phyloP scores from a whole-genome alignment of 2,329 filamentous ascomycete species.

The Alternaria angustiovoidea region DNA sequence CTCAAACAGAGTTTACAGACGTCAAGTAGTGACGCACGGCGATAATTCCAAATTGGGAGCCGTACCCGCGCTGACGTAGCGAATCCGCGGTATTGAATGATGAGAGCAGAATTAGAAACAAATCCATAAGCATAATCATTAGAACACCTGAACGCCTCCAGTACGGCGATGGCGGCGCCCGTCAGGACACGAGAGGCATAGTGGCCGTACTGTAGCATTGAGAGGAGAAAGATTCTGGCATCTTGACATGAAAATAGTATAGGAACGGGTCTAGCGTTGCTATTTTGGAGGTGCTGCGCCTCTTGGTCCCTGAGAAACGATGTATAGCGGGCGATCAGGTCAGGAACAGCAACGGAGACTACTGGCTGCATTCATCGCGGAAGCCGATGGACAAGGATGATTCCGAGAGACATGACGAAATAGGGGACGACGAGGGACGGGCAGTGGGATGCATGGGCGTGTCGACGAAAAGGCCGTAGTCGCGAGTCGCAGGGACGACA shows the following conservation, averaged over 20 bases:
- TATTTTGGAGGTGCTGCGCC: slow-evolving; percentile 48
- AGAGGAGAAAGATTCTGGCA: slow-evolving; percentile 22
- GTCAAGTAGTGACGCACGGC: slow-evolving; percentile 28
- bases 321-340: slow-evolving; percentile 45
- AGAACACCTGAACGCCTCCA: slow-evolving; percentile 7
- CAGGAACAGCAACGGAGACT: slow-evolving; percentile 34
- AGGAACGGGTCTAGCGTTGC: slow-evolving; percentile 37
- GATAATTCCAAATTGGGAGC: slow-evolving; percentile 7
- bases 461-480: not conserved
- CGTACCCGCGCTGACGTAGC: slow-evolving; percentile 30
- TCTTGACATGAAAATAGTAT: slow-evolving; percentile 23
- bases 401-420: slow-evolving; percentile 39
- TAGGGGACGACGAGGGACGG: slow-evolving; percentile 27
- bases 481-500: slow-evolving; percentile 18
- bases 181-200: slow-evolving; percentile 24
- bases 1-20: slow-evolving; percentile 3
- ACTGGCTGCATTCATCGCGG: slow-evolving; percentile 29
- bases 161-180: slow-evolving; percentile 16
- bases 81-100: slow-evolving; percentile 20
- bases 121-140: not conserved
- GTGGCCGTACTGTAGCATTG: slow-evolving; percentile 26
- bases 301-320: slow-evolving; percentile 33
- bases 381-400: slow-evolving; percentile 24
- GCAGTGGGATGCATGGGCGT: slow-evolving; percentile 24
- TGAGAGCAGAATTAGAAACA: slow-evolving; percentile 30